These are phyloP conservation scores for Tricladium varicosporioides DNA, from an alignment of 2,329 filamentous ascomycete species.

Conservation along the genomic window DNA sequence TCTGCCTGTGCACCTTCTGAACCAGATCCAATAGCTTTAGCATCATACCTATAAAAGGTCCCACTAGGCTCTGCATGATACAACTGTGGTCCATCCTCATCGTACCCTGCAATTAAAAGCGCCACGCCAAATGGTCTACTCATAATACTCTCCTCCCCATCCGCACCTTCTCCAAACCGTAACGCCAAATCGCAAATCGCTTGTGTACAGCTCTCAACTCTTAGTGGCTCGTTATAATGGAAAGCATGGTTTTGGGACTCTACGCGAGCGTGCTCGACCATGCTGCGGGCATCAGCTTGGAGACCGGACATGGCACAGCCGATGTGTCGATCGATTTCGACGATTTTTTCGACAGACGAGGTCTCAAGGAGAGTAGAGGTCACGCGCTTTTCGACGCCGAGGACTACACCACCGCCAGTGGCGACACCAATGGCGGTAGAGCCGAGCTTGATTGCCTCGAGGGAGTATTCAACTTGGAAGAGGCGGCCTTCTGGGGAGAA, in stretches of 20 bases:
- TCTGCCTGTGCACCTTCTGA: constrained; percentile 97
- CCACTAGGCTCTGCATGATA: constrained; percentile 98
- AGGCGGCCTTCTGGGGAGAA: constrained; percentile 99
- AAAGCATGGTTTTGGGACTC: constrained; percentile 97
- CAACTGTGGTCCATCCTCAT: constrained; percentile 94
- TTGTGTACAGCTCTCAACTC: constrained; percentile 97
- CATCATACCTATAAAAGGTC: constrained; percentile 98
- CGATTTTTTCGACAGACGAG: constrained; percentile 98
- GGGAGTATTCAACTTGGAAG: constrained; percentile 99
- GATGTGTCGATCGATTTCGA: constrained; percentile 98
- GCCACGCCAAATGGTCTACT: constrained; percentile 95
- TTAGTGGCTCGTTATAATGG: constrained; percentile 93
- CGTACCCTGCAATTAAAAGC: constrained; percentile 91
- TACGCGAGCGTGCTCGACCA: constrained; percentile 97
- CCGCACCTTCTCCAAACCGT: constrained; percentile 94
- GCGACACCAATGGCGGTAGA: constrained; percentile 98
- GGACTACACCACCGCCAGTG: constrained; percentile 90
- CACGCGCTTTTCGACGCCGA: constrained; percentile 98
- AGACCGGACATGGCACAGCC: constrained; percentile 98
- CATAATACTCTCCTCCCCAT: constrained; percentile 99
- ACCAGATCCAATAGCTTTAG: constrained; percentile 96
- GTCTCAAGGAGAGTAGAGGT: constrained; percentile 97
- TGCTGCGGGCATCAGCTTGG: constrained; percentile 94
- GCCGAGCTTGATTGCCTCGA: constrained; percentile 99
- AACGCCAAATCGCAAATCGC: constrained; percentile 97